Evolutionary conservation across 2,329 filamentous ascomycete species (phyloP), one percentile per base, ranked within the genome.

Genomic region (Aspergillus brunneoviolaceus): DNA sequence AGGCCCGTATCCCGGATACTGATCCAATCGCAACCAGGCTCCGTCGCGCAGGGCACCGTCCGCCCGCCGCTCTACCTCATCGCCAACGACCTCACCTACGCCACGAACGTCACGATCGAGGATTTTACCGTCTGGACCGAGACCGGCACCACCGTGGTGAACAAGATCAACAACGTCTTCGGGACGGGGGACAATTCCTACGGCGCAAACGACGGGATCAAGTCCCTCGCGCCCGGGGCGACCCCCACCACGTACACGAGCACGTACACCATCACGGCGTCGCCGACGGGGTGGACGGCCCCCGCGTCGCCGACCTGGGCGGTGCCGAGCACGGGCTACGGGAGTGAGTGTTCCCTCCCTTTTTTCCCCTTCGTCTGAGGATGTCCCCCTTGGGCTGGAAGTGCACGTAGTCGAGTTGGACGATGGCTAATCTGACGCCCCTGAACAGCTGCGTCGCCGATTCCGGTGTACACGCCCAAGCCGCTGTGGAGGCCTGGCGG

Each of bases 71-170:
- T 77, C 4, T 69, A 72, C 19, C 66, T 77, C 6, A 57, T 72
- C 5, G 72, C 70, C 10, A 73, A 70, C 14, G 72, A 76, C 57
- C 60, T 74, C 11, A 69, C 70, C 1, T 74, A 70, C 16, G 65
- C 69, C 0, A 67, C 58, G 0, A 72, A 76, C 55, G 65, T 77
- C 12, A 75, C 70, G 0, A 62, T 77, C 1, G 65, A 70, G 11
- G 65, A 72, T n/a, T 72, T 77, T 51, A 60, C 64, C 14, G 56
- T 77, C n/a, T 77, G 74, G 75, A 77, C 75, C 7, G 63, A 70
- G 35, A 16, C 51, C 39, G 51, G 51, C 23, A 10, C 39, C 39
- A 3, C 27, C 33, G 51, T 75, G 2, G 59, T 75, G 0, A 76
- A 76, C 54, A 66, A 72, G 39, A 71, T 74, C 55, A 72, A 64